phyloP scores from a whole-genome alignment of 2,329 filamentous ascomycete genomes.

The Penicillium freii region DNA sequence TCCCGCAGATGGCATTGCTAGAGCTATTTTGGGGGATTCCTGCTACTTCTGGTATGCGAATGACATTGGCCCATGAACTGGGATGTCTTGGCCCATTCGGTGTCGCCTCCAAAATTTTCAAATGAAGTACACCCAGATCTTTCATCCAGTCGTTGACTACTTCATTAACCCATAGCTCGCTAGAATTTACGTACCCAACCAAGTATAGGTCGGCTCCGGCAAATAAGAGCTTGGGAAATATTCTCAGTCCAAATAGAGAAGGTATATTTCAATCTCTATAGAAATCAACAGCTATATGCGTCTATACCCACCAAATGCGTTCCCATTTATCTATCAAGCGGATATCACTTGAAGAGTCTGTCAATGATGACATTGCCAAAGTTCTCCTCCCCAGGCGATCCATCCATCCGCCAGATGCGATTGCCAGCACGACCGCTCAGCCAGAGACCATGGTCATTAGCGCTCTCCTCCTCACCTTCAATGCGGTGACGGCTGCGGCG shows the following conservation, averaged over 20 bases:
- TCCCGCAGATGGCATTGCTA: neutral
- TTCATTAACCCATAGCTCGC: neutral
- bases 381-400: conserved; percentile 63
- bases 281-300: neutral
- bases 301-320: neutral
- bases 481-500: conserved; percentile 53
- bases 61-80: no score
- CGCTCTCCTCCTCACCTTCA: conserved; percentile 54
- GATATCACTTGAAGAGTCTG: conserved; percentile 54
- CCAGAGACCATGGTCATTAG: conserved; percentile 76
- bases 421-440: conserved; percentile 72
- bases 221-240: neutral
- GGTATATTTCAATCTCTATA: neutral
- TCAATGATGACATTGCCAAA: conserved; percentile 68
- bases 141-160: neutral
- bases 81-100: no score
- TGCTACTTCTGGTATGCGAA: no score
- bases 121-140: no score
- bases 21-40: neutral
- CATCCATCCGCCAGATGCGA: conserved; percentile 70
- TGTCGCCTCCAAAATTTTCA: no score
- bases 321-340: neutral
- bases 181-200: neutral
- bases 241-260: neutral
- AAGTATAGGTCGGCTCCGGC: neutral